Evolutionary conservation across 352 stramenopile genomes (phyloP).

Genomic region (Pythium aquatile): DNA sequence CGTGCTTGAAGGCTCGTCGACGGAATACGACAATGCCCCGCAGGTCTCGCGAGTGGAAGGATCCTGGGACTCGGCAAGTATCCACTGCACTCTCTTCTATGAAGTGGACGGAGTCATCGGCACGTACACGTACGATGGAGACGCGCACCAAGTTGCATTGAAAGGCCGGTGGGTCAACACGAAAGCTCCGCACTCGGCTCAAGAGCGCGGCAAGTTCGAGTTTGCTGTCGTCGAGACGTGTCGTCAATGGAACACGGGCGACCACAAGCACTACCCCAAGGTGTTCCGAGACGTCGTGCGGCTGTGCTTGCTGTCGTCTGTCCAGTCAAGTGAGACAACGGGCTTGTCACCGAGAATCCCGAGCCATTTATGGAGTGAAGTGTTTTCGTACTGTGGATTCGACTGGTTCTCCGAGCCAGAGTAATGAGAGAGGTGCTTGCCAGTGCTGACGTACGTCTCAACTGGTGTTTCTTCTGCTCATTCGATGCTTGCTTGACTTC

Average conservation of each 20-base stretch:
- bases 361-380: slow-evolving; percentile 4
- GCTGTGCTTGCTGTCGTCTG: background rate
- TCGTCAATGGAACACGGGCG: slow-evolving; percentile 1
- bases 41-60: slow-evolving; percentile 2
- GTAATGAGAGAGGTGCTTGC: too few relatives aligned
- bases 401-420: background rate
- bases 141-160: background rate
- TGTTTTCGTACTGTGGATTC: slow-evolving; percentile 11
- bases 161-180: background rate
- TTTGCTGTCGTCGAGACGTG: background rate
- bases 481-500: too few relatives aligned
- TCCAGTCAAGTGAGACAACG: too few relatives aligned
- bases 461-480: too few relatives aligned
- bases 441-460: too few relatives aligned
- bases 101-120: background rate
- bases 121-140: background rate
- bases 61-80: background rate
- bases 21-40: background rate
- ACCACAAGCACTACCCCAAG: slow-evolving; percentile 1
- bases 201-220: slow-evolving; percentile 3
- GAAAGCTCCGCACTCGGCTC: background rate
- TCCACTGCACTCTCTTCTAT: background rate
- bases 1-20: background rate
- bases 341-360: background rate
- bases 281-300: background rate